Base-by-base conservation (phyloP, 2,329 filamentous ascomycete species). In the Purpureocillium lavendulum region DNA sequence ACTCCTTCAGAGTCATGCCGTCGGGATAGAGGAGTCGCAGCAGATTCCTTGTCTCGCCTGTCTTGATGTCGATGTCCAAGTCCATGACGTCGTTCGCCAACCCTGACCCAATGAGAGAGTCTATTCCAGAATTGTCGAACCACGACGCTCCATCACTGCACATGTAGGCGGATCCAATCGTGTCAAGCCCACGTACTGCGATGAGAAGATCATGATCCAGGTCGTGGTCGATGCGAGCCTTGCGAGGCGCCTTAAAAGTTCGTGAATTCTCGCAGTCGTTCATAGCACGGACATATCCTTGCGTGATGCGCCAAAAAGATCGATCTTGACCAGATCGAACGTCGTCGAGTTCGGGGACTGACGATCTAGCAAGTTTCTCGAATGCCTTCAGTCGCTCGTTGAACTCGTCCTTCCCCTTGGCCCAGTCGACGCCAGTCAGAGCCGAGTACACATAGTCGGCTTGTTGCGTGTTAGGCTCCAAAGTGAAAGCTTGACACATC, bases 31-130 rank as follows among this genome's bases (percentile, higher is more conserved):
- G 33, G 15, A 45, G 34, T 4, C 43, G 43, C 5, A 42, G 32
- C 1, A 42, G 28, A 8, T 45, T 45, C 2, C 43, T 40, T 10
- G 40, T 42, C 15, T 45, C 43, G 7, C 38, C 38, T 2, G 43
- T 45, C 12, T 29, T 11, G 4, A 45, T 42, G 26, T 45, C 43
- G 15, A 31, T 42, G n/a, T 45, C 40, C 4, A 42, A 37, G 16
- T 45, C 43, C 43, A 45, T 40, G n/a, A 45, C 40, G 18, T 45
- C 43, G 35, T 42, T 45, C 7, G 40, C 18, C 3, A 45, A 9
- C 9, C 33, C 40, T 5, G 40, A 45, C 10, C 40, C 43, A 17
- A 45, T 24, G 21, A 45, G 43, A 3, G 43, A 42, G 28, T 42
- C 43, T 17, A 45, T 40, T 3, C 43, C 40, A 1, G 30, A n/a